Percentiles rank a stretch among this genome's conserved stretches.
Conservation (phyloP, 1,284 basidiomycete genomes). For the Phlebopus sp. region DNA sequence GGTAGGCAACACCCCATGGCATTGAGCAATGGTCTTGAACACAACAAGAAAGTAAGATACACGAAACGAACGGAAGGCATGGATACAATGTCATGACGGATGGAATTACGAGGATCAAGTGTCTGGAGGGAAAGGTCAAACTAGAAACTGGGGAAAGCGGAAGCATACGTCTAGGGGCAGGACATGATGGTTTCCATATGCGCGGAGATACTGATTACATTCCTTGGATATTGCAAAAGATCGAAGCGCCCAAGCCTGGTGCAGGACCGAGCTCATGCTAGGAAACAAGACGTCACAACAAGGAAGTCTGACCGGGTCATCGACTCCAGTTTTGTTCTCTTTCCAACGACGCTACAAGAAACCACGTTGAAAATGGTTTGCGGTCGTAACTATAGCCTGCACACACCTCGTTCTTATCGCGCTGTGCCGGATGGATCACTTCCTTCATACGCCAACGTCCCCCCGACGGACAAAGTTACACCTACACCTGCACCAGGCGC, state of each 20-base stretch:
- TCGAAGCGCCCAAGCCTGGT: not conserved
- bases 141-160: not conserved
- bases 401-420: slow-evolving; percentile 21
- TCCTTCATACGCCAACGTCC: slow-evolving; percentile 8
- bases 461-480: slow-evolving; percentile 5
- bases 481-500: slow-evolving; percentile 2
- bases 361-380: slow-evolving; percentile 9
- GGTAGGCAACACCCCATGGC: not conserved
- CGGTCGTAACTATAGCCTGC: not conserved
- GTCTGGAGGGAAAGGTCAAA: not conserved
- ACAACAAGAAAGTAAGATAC: slow-evolving; percentile 4
- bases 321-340: not conserved
- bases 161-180: not conserved
- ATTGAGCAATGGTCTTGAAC: not conserved
- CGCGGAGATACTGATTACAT: slow-evolving; percentile 1
- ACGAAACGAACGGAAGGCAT: not conserved
- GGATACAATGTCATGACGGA: slow-evolving; percentile 5
- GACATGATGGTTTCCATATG: slow-evolving; percentile 2
- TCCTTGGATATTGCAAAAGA: not conserved
- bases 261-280: not conserved
- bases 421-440: slow-evolving; percentile 5
- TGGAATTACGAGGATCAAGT: not conserved
- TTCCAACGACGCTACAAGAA: slow-evolving; percentile 5
- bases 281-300: not conserved
- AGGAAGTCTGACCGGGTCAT: not conserved